A percentile compares a stretch with the other conserved stretches of the same genome.
phyloP scores from a whole-genome alignment of 345 rosid species.

The Eucalyptus microcorys region DNA sequence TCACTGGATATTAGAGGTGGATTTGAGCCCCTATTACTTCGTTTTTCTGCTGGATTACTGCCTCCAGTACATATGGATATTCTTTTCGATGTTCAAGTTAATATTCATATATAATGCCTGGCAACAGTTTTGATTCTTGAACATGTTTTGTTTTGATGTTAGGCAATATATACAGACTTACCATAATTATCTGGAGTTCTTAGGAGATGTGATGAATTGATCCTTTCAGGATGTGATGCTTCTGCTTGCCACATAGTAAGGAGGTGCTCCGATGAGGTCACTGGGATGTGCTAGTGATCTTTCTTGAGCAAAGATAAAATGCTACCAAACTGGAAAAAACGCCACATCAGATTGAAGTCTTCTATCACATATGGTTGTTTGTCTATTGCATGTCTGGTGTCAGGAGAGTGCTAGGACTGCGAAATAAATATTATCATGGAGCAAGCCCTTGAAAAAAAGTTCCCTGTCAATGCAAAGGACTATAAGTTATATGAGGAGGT shows the following conservation, averaged over 20 bases:
- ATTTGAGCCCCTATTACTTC: not conserved
- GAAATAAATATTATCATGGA: conserved; percentile 43
- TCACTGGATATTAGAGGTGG: not conserved
- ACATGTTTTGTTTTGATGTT: not conserved
- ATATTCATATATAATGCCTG: not conserved
- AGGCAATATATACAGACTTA: not conserved
- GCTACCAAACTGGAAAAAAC: conserved; percentile 61
- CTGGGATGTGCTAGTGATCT: conserved; percentile 2
- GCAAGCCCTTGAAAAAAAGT: conserved; percentile 44
- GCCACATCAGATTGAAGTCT: conserved; percentile 21
- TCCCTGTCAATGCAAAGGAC: conserved; percentile 63
- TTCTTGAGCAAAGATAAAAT: conserved; percentile 27
- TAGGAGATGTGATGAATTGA: not conserved
- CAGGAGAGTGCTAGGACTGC: conserved; percentile 26
- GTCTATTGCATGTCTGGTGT: conserved; percentile 6
- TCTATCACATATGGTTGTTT: conserved; percentile 9
- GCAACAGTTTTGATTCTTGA: not conserved
- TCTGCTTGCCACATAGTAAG: not conserved
- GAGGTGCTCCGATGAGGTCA: not conserved
- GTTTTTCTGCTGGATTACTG: not conserved
- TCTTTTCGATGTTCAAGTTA: not conserved
- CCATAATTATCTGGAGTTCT: not conserved
- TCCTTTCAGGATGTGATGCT: not conserved
- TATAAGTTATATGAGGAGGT: conserved; percentile 85
- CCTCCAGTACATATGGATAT: not conserved